These are phyloP conservation scores for Acanthamoeba royreba DNA, from an alignment of 208 protist species.

Conservation along the genomic window DNA sequence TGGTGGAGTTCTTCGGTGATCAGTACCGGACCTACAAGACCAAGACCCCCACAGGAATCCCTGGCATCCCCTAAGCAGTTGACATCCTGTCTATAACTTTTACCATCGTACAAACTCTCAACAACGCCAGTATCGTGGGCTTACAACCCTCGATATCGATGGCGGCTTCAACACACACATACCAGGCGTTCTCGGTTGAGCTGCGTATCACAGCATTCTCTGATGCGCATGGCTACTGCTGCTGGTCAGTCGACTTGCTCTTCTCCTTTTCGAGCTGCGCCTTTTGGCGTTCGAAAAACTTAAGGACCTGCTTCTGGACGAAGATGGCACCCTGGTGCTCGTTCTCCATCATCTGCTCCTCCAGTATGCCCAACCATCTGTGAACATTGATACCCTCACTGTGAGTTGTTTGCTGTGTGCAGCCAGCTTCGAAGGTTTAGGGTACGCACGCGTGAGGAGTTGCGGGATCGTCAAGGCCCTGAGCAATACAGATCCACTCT, in stretches of 20 bases:
- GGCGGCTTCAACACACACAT: too few species aligned
- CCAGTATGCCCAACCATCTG: not conserved
- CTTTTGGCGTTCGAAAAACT: conserved; percentile 19
- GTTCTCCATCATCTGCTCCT: not conserved
- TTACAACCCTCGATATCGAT: too few species aligned
- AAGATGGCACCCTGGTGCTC: conserved; percentile 22
- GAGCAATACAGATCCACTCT: not conserved
- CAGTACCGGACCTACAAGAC: conserved; percentile 84
- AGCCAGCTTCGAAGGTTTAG: not conserved
- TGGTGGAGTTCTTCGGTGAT: conserved; percentile 89
- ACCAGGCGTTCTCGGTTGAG: too few species aligned
- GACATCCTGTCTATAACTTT: too few species aligned
- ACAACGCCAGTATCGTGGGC: too few species aligned
- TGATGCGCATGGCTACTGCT: not conserved
- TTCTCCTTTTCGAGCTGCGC: not conserved
- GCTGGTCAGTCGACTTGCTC: not conserved
- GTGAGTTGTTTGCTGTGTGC: too few species aligned
- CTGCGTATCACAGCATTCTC: too few species aligned
- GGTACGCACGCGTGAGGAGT: not conserved
- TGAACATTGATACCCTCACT: not conserved
- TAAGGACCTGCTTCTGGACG: not conserved
- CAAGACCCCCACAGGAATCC: conserved; percentile 85
- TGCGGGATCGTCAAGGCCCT: not conserved
- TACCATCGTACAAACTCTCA: too few species aligned
- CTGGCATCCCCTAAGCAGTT: conserved; percentile 83